Conservation (phyloP, 2,329 filamentous ascomycete genomes). For the Botrytis elliptica region DNA sequence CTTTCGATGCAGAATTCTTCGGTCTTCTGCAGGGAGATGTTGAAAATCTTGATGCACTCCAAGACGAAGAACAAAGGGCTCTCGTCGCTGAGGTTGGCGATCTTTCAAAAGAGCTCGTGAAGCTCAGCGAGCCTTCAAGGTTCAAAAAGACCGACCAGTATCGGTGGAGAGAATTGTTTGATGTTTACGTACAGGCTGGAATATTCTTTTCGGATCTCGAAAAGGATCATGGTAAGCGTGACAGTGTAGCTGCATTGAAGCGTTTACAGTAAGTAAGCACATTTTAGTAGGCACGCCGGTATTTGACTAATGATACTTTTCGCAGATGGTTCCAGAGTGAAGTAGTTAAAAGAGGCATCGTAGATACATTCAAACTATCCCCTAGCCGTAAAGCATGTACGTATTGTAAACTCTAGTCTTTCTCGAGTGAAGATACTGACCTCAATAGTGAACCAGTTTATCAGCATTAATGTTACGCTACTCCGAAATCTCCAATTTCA, state of each 20-base stretch:
- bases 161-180: conserved; percentile 78
- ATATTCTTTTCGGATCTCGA: conserved; percentile 82
- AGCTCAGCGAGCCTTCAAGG: conserved; percentile 60
- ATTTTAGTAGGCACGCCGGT: not conserved
- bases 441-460: conserved; percentile 51
- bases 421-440: conserved; percentile 36
- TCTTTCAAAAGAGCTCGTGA: conserved; percentile 63
- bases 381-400: conserved; percentile 57
- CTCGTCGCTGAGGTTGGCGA: conserved; percentile 62
- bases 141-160: conserved; percentile 64
- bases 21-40: conserved; percentile 71
- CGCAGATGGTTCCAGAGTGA: conserved; percentile 64
- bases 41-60: conserved; percentile 59
- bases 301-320: not conserved
- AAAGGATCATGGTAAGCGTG: conserved; percentile 64
- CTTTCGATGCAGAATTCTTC: conserved; percentile 79
- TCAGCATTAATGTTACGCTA: conserved; percentile 71
- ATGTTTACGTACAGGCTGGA: conserved; percentile 74
- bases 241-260: conserved; percentile 62
- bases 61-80: conserved; percentile 58
- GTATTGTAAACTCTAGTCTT: conserved; percentile 53
- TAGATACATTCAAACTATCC: conserved; percentile 62
- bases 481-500: conserved; percentile 80
- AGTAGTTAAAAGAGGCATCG: conserved; percentile 58
- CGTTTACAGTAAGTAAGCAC: conserved; percentile 48